Evolutionary conservation across 371 early-diverging fungal species (phyloP), one percentile per base, ranked within the genome.

Genomic region (Apophysomyces sp.): DNA sequence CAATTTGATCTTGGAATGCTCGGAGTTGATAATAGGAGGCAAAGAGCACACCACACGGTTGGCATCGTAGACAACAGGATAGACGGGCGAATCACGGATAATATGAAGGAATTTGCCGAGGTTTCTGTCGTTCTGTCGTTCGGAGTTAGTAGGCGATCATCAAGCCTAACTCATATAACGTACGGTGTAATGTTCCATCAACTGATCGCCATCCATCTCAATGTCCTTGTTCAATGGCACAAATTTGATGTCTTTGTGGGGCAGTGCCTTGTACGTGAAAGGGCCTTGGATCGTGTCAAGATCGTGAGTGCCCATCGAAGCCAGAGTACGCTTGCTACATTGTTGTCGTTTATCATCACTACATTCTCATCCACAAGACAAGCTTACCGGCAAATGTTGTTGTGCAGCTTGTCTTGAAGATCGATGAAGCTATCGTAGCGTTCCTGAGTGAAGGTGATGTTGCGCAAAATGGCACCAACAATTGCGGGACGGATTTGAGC

Each of bases 11-110:
- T 99, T 99, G 62, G 97, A 95, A 74, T 93, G 93, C 57, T 99
- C 92, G 62, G 94, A 89, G 90, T 99, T 99, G 84, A 99, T 99
- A 73, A 99, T 93, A 30, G 99, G 99, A n/a, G 99, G 99, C 58
- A 99, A 82, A 52, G 98, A 98, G 67, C 97, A 82, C 6, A 99
- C 97, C 39, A 77, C 75, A 41, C 90, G 87, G 37, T 90, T 89
- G 58, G 86, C 79, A 77, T 99, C 99, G 64, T 82, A 89, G 44
- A 99, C 88, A 34, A 98, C 91, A 26, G 98, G 98, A 77, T 92
- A 99, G 32, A 90, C 89, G 2, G 98, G 95, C 28, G 90, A 89
- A 62, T 95, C 91, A 58, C 92, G 88, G 68, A 97, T 94, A 64
- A 99, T 96, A 57, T 84, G 92, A 71, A 98, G 81, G 88, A 89